Percentiles rank a stretch among this genome's conserved stretches.
These are phyloP conservation scores for Iris macrosiphon DNA, from an alignment of 106 monocot species.

Conservation along the genomic window DNA sequence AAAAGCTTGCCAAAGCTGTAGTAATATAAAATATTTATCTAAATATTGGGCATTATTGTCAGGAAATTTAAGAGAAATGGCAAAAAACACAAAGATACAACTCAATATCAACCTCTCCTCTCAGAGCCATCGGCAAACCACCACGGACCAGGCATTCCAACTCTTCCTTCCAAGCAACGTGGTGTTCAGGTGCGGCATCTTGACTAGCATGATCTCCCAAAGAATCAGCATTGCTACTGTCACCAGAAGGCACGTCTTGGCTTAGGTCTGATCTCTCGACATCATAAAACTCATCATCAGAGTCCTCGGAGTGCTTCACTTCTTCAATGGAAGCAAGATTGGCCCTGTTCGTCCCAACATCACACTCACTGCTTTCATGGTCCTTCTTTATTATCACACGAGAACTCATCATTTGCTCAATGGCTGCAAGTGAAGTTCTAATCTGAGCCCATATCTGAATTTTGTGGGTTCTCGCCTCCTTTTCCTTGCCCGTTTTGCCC, in stretches of 20 bases:
- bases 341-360: background rate
- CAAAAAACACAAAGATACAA: background rate
- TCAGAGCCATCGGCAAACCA: conserved; percentile 90
- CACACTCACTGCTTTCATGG: conserved; percentile 6
- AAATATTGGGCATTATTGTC: conserved; percentile 62
- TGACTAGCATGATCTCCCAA: conserved; percentile 10
- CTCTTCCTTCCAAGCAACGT: conserved; percentile 70
- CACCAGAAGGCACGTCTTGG: conserved; percentile 50
- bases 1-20: conserved; percentile 98
- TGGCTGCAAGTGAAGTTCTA: conserved; percentile 66
- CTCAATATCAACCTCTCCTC: conserved; percentile 75
- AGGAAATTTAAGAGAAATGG: conserved; percentile 33
- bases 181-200: conserved; percentile 12
- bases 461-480: conserved; percentile 16
- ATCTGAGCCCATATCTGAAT: conserved; percentile 38
- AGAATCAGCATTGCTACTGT: conserved; percentile 29
- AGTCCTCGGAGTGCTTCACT: conserved; percentile 52
- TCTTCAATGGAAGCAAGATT: conserved; percentile 38
- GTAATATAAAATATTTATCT: conserved; percentile 13
- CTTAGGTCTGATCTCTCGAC: conserved; percentile 66
- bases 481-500: conserved; percentile 15
- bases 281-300: conserved; percentile 94
- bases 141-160: conserved; percentile 72
- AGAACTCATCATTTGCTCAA: conserved; percentile 75
- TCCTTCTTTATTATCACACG: conserved; percentile 58